Conservation (phyloP, 192 early-diverging fungal genomes). For the Entomortierella chlamydospora region DNA sequence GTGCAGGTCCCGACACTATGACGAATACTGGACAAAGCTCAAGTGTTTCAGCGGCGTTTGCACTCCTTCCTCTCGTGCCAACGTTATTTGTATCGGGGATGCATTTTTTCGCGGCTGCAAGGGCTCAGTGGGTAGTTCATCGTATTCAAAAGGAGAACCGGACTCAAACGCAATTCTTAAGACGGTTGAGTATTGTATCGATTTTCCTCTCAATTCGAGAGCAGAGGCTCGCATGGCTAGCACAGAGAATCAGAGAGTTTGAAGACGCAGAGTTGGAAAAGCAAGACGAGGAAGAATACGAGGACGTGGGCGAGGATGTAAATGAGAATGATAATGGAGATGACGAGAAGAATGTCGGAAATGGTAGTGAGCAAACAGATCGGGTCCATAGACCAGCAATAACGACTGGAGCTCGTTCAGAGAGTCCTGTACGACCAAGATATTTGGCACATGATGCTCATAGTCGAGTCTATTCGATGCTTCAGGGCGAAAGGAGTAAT, state of each 20-base stretch:
- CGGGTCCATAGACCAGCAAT: neutral
- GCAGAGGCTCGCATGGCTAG: constrained; percentile 22
- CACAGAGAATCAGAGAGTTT: constrained; percentile 4
- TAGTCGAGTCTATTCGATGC: neutral
- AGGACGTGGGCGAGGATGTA: neutral
- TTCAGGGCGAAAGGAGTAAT: neutral
- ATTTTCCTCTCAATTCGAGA: constrained; percentile 17
- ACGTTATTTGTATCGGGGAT: constrained; percentile 22
- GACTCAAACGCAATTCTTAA: neutral
- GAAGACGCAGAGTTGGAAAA: constrained; percentile 8
- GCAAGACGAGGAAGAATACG: neutral
- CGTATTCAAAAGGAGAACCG: constrained; percentile 8
- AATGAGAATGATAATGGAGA: neutral
- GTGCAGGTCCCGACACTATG: neutral
- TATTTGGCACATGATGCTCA: neutral
- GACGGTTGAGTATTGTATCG: constrained; percentile 3
- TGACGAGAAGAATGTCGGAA: neutral
- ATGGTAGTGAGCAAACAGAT: neutral
- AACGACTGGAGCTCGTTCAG: neutral
- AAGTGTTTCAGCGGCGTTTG: neutral
- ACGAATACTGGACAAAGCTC: neutral
- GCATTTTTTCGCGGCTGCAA: constrained; percentile 11
- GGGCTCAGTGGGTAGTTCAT: constrained; percentile 6
- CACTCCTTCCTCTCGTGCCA: constrained; percentile 16
- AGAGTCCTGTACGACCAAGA: neutral